Base-by-base conservation (phyloP, 805 yeast genomes). In the Cyberlindnera xylosilytica region DNA sequence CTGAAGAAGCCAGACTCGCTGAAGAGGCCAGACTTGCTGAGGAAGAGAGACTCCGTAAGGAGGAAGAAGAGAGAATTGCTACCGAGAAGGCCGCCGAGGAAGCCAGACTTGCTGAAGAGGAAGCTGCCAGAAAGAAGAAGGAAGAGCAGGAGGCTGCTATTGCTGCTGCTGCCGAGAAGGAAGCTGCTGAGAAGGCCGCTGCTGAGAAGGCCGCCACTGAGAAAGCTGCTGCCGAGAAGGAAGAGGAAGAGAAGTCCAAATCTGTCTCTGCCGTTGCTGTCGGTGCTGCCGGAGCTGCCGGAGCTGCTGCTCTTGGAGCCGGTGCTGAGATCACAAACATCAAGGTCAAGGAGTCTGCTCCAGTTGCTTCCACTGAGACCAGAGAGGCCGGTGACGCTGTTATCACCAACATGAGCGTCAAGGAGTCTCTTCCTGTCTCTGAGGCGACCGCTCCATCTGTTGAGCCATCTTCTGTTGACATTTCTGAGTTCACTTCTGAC, bases 1-100 rank as follows among this genome's bases (percentile, higher is more conserved):
- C 41, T 18, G 52, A 46, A 19, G 47, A 47, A 30, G 40, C 19
- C 9, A 41, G 44, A 34, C 46, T 46, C 27, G 53, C 45, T 17
- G 42, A 51, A 36, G 52, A 50, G 15, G 32, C 41, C 20, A 30
- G 23, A 31, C 9, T 31, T 26, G 29, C 29, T 26, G 29, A 26
- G 29, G n/a, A 26, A 26, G 29, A 26, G 29, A 38, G 49, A 20
- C 44, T 52, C 30, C 36, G 42, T 15, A 22, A 42, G 31, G 38
- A 16, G 15, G 27, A 46, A 32, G 55, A 46, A 16, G 52, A 32
- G 15, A 32, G 45, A 40, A 46, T 44, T 17, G 51, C 38, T 3
- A 47, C 42, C 7, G 45, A 43, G 9, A 22, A 22, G n/a, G 51
- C 44, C 13, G 46, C 39, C 10, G 36, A 43, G 26, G 46, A 42